Base-by-base conservation (phyloP, 2,329 filamentous ascomycete species). In the Cryphonectria nitschkei region DNA sequence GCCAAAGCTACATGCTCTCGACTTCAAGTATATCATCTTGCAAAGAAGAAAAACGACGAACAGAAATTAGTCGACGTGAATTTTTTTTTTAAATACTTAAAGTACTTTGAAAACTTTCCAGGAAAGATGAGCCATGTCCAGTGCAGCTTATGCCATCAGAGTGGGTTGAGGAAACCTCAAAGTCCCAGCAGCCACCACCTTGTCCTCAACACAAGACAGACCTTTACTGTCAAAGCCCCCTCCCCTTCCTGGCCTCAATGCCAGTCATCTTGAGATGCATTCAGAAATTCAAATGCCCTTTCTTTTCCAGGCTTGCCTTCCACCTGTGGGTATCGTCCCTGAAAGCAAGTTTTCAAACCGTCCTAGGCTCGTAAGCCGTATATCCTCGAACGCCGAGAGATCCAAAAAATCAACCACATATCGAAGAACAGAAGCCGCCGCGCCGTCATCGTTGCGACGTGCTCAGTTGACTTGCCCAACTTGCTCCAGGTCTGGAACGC, bases 251-350 rank as follows among this genome's bases (percentile, higher is more conserved):
- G 29, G 54, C 54, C 14, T 32, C 16, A 14, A 11, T 58, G 54
- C 54, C 26, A 39, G 9, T 13, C 19, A 39, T 34, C 22, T 22
- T 61, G 58, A 39, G 34, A 61, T 34, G 8, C 58, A 19, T 64
- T 16, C 19, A 43, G 52, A 43, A 32, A 50, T 64, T 72, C 65
- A 65, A 68, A 56, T 68, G 66, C 68, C 62, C 63, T 62, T 61
- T 56, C 60, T 50, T 39, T 65, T 13, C 41, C 26, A 41, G 29
- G 63, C 39, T 65, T 65, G 52, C 63, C 66, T 65, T 65, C 63
- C 66, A 68, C 61, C 68, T 75, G 72, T 74, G 77, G 77, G 77
- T 78, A 78, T 78, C 77, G 76, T 75, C 75, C 74, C 71, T 77
- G 73, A 75, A 76, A 74, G 74, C 68, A 69, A 68, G 66, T 70